Evolutionary conservation across 208 protist genomes (phyloP), one percentile per base, ranked within the genome.

Genomic region (Lotmaria passim): DNA sequence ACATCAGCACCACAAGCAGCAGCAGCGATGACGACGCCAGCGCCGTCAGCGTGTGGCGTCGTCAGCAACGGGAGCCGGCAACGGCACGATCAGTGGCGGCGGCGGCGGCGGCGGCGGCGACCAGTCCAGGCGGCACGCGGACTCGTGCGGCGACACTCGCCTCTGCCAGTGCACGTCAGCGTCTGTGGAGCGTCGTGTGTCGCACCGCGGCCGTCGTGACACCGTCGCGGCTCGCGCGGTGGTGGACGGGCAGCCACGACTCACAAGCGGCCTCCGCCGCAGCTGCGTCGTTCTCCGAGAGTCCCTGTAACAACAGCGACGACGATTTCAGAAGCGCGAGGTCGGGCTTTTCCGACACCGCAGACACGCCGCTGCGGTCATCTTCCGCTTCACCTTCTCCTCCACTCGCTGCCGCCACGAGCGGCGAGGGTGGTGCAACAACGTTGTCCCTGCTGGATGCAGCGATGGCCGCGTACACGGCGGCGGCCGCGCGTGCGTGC

Each of bases 381-480:
- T 48, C 44, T 21, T 21, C 7, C 44, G 7, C 21, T 7, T 21
- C 44, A 7, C 19, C 21, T 19, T 19, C 44, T 21, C 5, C 44
- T 21, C 7, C 44, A 7, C 7, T 5, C 14, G 14, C 44, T 7
- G 5, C 44, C 14, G 7, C 44, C 21, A 11, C 12, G 2, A 5
- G 15, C 10, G 5, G 7, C 50, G 50, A 31, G 12, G 50, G 50
- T 17, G 57, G 57, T 6, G 30, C 60, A 21, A 41, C 47, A 30
- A 56, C 60, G 60, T 33, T 44, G 60, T 53, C 60, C 46, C n/a
- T 46, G 15, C 60, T 56, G 46, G 1, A 53, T 15, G 19, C 26
- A 0, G 60, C 60, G 19, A 41, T 66, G 46, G 33, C 43, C 7
- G 34, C 60, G 19, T 56, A 31, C 28, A 12, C 31, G 3, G 46